Percentiles rank a stretch among this genome's conserved stretches.
These are phyloP conservation scores for Fusarium verrucosum DNA, from an alignment of 2,329 filamentous ascomycete species.

Conservation along the genomic window DNA sequence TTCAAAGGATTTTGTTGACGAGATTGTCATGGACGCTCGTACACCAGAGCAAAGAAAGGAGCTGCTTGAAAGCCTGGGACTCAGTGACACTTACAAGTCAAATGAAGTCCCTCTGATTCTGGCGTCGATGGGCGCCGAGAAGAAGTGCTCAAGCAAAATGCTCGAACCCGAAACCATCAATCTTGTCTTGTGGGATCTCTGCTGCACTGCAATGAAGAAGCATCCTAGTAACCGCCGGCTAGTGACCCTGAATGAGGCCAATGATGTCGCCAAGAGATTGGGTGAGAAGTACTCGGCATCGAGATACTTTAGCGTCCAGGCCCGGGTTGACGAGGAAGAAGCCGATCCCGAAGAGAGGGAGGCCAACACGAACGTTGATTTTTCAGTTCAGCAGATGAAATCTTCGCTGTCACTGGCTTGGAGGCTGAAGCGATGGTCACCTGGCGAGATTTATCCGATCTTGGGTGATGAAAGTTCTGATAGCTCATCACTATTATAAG, in stretches of 20 bases:
- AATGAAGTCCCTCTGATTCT: constrained; percentile 42
- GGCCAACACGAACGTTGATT: constrained; percentile 42
- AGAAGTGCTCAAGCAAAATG: constrained; percentile 13
- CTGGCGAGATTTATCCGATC: not conserved
- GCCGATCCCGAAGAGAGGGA: constrained; percentile 33
- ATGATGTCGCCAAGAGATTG: constrained; percentile 65
- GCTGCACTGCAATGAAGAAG: constrained; percentile 45
- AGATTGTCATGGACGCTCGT: constrained; percentile 18
- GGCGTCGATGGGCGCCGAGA: constrained; percentile 40
- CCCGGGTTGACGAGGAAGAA: constrained; percentile 39
- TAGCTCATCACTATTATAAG: not conserved
- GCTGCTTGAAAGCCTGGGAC: constrained; percentile 38
- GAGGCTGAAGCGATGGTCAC: constrained; percentile 7
- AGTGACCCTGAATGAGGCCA: constrained; percentile 65
- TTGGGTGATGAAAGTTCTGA: not conserved
- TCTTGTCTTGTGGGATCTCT: constrained; percentile 49
- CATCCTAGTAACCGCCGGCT: constrained; percentile 56
- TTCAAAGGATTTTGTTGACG: constrained; percentile 23
- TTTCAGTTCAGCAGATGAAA: constrained; percentile 42
- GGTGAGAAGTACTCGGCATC: constrained; percentile 58
- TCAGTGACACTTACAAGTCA: constrained; percentile 45
- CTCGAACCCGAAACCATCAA: constrained; percentile 19
- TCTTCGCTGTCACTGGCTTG: constrained; percentile 30
- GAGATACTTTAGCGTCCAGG: constrained; percentile 51
- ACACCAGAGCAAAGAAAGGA: constrained; percentile 31